Percentiles rank a stretch among this genome's conserved stretches.
Conservation (phyloP, 2,329 filamentous ascomycete genomes). For the Trichophyton verrucosum region DNA sequence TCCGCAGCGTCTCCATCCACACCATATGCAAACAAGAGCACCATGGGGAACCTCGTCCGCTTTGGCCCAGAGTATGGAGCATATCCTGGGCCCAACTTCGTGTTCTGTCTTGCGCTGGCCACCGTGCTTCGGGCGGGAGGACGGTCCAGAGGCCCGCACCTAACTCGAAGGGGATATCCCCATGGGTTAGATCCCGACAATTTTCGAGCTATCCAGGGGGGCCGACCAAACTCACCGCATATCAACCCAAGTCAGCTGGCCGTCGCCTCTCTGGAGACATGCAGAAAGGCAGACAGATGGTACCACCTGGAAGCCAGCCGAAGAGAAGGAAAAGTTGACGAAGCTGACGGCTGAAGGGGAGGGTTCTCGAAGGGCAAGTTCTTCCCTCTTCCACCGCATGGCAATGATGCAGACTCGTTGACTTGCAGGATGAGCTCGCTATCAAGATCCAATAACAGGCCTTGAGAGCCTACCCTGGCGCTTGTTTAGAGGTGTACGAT, state of each 20-base stretch:
- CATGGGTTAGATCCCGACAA: neutral
- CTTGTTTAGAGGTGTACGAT: neutral
- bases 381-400: neutral
- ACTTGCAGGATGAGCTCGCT: conserved; percentile 1
- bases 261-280: neutral
- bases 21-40: neutral
- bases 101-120: neutral
- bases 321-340: neutral
- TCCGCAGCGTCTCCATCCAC: neutral
- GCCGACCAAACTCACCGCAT: neutral
- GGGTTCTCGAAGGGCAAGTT: neutral
- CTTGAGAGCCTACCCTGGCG: neutral
- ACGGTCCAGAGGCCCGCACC: neutral
- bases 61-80: neutral
- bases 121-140: conserved; percentile 1
- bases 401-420: neutral
- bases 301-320: neutral
- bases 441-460: neutral
- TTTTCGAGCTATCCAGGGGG: neutral
- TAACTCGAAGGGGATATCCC: neutral
- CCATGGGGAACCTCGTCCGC: neutral
- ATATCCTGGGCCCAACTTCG: neutral
- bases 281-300: neutral
- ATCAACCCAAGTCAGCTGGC: neutral
- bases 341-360: neutral